Conservation (phyloP, 768 basidiomycete genomes). For the Amanita polypyramis region DNA sequence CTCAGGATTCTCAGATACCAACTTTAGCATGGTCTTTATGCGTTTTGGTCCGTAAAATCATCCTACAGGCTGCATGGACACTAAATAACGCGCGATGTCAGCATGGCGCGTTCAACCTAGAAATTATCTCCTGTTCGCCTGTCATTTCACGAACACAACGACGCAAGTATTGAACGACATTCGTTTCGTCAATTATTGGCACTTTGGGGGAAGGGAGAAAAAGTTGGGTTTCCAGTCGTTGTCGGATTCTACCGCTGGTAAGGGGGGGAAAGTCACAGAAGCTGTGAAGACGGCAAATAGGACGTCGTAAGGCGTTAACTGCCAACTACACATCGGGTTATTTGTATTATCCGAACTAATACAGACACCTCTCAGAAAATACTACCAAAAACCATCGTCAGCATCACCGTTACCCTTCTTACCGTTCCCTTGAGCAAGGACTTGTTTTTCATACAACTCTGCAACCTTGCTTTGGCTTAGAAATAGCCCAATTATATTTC, state of each 20-base stretch:
- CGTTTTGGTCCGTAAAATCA: conserved; percentile 57
- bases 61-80: background rate
- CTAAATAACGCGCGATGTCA: conserved; percentile 19
- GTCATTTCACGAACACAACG: conserved; percentile 84
- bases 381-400: conserved; percentile 76
- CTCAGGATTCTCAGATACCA: conserved; percentile 6
- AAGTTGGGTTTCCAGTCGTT: conserved; percentile 32
- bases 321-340: conserved; percentile 7
- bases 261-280: conserved; percentile 37
- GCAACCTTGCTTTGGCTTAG: conserved; percentile 46
- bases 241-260: conserved; percentile 16
- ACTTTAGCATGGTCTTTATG: conserved; percentile 73
- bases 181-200: conserved; percentile 87
- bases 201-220: conserved; percentile 78
- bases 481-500: background rate
- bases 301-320: conserved; percentile 16
- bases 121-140: conserved; percentile 92
- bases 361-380: conserved; percentile 13
- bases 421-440: conserved; percentile 63
- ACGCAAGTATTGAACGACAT: conserved; percentile 78
- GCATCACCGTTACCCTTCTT: conserved; percentile 61
- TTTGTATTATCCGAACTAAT: conserved; percentile 17
- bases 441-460: conserved; percentile 90
- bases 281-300: conserved; percentile 36
- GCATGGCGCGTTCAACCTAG: conserved; percentile 95